Evolutionary conservation across 108 stramenopile species (phyloP).

Genomic region (Skeletonema tropicum): DNA sequence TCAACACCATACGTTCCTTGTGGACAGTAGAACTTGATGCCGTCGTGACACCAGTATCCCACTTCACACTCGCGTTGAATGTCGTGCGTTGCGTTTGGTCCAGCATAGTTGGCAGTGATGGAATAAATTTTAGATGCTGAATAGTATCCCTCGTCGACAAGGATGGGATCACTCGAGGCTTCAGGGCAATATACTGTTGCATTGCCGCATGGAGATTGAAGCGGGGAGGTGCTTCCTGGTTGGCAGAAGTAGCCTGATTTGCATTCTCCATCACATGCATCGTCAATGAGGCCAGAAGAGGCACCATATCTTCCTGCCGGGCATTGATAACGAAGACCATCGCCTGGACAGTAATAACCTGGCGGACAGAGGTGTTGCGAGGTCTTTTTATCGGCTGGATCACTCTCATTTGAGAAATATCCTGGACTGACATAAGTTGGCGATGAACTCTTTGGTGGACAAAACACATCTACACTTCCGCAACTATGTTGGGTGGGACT

Average conservation of each 20-base stretch:
- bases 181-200: conserved; percentile 33
- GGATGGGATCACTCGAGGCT: conserved; percentile 16
- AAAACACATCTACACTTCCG: conserved; percentile 35
- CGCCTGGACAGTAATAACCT: conserved; percentile 34
- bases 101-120: conserved; percentile 23
- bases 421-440: conserved; percentile 37
- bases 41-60: conserved; percentile 35
- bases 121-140: conserved; percentile 25
- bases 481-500: conserved; percentile 37
- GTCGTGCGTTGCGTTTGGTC: conserved; percentile 38
- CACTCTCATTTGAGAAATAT: conserved; percentile 36
- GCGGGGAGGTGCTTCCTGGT: conserved; percentile 23
- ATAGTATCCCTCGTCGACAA: conserved; percentile 35
- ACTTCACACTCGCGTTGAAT: conserved; percentile 37
- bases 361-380: conserved; percentile 37
- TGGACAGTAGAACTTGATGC: conserved; percentile 45
- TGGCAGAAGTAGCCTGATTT: conserved; percentile 29
- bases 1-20: conserved; percentile 36
- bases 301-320: conserved; percentile 19
- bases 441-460: conserved; percentile 18
- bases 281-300: conserved; percentile 15
- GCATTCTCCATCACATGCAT: conserved; percentile 26
- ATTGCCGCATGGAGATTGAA: conserved; percentile 42
- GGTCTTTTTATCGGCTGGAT: conserved; percentile 18
- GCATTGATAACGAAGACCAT: conserved; percentile 25